Percentiles rank a stretch among this genome's conserved stretches.
Conservation (phyloP, 2,329 filamentous ascomycete genomes). For the Aureobasidium vineae region DNA sequence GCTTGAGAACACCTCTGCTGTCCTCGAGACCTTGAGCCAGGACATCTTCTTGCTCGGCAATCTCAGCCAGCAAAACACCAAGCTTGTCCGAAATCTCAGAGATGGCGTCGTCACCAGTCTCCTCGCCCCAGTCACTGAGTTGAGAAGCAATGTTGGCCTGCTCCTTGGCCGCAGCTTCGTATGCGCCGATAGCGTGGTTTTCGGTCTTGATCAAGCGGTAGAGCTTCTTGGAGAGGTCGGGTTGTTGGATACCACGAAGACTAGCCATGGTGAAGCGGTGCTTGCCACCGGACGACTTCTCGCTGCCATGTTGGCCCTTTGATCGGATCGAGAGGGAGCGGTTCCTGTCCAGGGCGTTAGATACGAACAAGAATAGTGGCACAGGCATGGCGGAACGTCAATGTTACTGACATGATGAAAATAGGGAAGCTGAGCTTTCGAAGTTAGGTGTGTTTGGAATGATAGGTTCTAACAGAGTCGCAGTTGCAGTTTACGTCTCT, state of each 20-base stretch:
- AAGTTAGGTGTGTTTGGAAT: background rate
- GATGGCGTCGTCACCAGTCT: conserved; percentile 80
- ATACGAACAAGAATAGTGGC: conserved; percentile 1
- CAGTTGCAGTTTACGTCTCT: conserved; percentile 14
- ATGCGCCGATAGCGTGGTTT: conserved; percentile 80
- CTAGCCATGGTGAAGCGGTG: conserved; percentile 83
- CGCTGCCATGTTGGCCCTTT: conserved; percentile 52
- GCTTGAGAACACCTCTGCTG: conserved; percentile 76
- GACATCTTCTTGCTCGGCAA: conserved; percentile 88
- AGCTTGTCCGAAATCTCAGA: conserved; percentile 94
- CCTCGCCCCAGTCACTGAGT: conserved; percentile 94
- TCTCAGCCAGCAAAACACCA: conserved; percentile 84
- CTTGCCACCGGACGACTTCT: conserved; percentile 48
- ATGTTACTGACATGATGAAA: conserved; percentile 17
- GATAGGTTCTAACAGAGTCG: conserved; percentile 3
- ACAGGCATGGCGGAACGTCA: background rate
- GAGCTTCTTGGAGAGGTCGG: conserved; percentile 83
- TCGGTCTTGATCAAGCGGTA: conserved; percentile 93
- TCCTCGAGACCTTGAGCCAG: conserved; percentile 89
- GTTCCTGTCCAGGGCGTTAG: conserved; percentile 29
- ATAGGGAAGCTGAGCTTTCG: background rate
- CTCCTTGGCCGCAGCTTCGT: conserved; percentile 83
- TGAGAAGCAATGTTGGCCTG: conserved; percentile 81
- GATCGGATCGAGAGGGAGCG: conserved; percentile 73
- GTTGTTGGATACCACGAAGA: conserved; percentile 78